Evolutionary conservation across 768 basidiomycete species (phyloP), one percentile per base, ranked within the genome.

Genomic region (Russula olivacea): DNA sequence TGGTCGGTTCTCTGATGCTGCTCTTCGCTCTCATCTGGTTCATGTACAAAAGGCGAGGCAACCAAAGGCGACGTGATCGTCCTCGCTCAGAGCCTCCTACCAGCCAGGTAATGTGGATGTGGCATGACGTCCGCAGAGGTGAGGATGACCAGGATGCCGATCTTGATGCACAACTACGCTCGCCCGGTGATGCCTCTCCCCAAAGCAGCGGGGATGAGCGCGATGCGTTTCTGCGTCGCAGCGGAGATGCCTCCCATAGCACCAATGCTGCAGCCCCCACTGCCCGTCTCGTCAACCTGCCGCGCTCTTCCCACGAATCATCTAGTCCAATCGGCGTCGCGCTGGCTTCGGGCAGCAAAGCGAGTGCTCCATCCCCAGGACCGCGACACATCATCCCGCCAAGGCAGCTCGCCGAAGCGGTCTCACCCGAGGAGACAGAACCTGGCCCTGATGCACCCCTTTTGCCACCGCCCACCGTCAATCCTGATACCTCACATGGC

Each of bases 161-260:
- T 52, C 17, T 57, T 1, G 64, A 52, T 34, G 69, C 76, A 3
- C 53, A 64, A 10, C 8, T 64, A n/a, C 76, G 62, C 15, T 55
- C 61, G 1, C 72, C 78, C 12, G 87, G 84, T n/a, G 84, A 88
- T 72, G 86, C 86, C 38, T 84, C 84, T 28, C 86, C 88, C 1
- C 78, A 86, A 11, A 79, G 80, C 34, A 88, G 85, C 55, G 88
- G 88, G 7, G 87, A 87, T 69, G 88, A 88, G 71, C 76, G 73
- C 3, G 87, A 88, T 68, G 77, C 88, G 0, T 87, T 89, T 77
- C 76, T 87, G 4, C 79, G 76, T 57, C 75, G 72, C 1, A 76
- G 76, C 32, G 21, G 43, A n/a, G 52, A 43, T 19, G 40, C 54
- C 19, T 23, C 57, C n/a, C 30, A 41, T 4, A 30, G 25, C 19